These are phyloP conservation scores for Penicillium antarcticum DNA, from an alignment of 495 filamentous ascomycete species.

Conservation along the genomic window DNA sequence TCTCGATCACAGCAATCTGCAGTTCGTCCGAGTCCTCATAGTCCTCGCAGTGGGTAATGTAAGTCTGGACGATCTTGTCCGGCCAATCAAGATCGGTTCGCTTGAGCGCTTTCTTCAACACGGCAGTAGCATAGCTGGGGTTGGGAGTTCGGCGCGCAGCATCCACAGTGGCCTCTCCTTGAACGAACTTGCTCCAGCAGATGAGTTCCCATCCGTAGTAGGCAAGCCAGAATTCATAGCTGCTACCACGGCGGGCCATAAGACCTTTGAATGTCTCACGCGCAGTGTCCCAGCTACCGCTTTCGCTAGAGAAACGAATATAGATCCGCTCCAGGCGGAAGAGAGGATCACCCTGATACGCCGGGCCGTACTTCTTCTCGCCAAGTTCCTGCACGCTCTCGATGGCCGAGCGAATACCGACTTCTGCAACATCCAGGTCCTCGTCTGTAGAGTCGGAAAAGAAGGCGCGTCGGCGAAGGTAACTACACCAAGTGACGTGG, in stretches of 20 bases:
- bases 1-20: constrained; percentile 64
- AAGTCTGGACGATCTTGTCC: constrained; percentile 81
- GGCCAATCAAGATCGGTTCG: constrained; percentile 81
- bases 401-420: constrained; percentile 79
- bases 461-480: constrained; percentile 80
- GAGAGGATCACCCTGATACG: constrained; percentile 77
- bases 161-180: constrained; percentile 44
- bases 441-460: constrained; percentile 75
- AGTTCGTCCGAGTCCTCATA: constrained; percentile 75
- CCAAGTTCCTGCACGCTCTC: constrained; percentile 79
- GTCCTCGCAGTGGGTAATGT: constrained; percentile 79
- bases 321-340: constrained; percentile 88
- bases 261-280: constrained; percentile 73
- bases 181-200: constrained; percentile 56
- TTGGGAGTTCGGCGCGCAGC: constrained; percentile 45
- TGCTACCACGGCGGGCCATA: constrained; percentile 62
- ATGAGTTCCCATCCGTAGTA: constrained; percentile 91
- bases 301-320: constrained; percentile 83
- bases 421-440: constrained; percentile 85
- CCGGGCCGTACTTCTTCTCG: constrained; percentile 67
- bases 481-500: constrained; percentile 89
- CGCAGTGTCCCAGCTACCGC: constrained; percentile 62
- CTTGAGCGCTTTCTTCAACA: constrained; percentile 70
- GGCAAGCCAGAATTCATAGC: constrained; percentile 87
- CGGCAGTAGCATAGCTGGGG: constrained; percentile 65